These are phyloP conservation scores for Atkinsonella hypoxylon DNA, from an alignment of 2,329 filamentous ascomycete genomes.

Conservation along the genomic window DNA sequence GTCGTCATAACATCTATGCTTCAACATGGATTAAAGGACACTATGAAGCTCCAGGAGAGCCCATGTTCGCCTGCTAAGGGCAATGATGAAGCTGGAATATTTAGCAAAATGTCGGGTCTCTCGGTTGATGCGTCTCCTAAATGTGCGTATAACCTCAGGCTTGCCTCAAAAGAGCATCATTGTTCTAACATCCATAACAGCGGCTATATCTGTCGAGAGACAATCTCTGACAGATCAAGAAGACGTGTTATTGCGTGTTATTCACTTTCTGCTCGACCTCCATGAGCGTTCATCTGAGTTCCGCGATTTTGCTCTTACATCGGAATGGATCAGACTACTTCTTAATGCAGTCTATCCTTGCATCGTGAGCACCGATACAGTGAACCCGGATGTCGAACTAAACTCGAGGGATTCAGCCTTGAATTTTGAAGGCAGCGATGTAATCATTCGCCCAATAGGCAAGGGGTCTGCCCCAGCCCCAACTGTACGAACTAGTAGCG, in stretches of 20 bases:
- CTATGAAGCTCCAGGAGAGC: slow-evolving; percentile 50
- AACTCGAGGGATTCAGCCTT: slow-evolving; percentile 69
- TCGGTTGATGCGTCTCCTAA: not conserved
- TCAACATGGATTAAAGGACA: slow-evolving; percentile 66
- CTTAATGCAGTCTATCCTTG: slow-evolving; percentile 76
- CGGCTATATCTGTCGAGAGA: slow-evolving; percentile 23
- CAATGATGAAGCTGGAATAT: not conserved
- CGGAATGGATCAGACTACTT: slow-evolving; percentile 71
- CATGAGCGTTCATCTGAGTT: slow-evolving; percentile 68
- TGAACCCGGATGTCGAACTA: slow-evolving; percentile 77
- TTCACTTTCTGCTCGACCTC: slow-evolving; percentile 67
- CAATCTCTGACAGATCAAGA: slow-evolving; percentile 41
- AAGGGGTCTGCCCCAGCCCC: slow-evolving; percentile 47
- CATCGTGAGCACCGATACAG: slow-evolving; percentile 72
- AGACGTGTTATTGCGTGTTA: slow-evolving; percentile 59
- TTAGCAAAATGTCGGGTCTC: not conserved
- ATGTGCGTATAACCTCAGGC: not conserved
- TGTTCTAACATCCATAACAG: slow-evolving; percentile 7
- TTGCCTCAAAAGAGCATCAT: not conserved
- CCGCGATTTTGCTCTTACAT: slow-evolving; percentile 67
- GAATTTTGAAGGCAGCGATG: slow-evolving; percentile 75
- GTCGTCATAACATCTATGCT: slow-evolving; percentile 78
- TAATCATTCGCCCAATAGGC: slow-evolving; percentile 65
- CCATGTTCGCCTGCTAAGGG: slow-evolving; percentile 38
- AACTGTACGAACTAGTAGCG: slow-evolving; percentile 59